Conservation (phyloP, 768 basidiomycete genomes). For the Lactarius psammicola region DNA sequence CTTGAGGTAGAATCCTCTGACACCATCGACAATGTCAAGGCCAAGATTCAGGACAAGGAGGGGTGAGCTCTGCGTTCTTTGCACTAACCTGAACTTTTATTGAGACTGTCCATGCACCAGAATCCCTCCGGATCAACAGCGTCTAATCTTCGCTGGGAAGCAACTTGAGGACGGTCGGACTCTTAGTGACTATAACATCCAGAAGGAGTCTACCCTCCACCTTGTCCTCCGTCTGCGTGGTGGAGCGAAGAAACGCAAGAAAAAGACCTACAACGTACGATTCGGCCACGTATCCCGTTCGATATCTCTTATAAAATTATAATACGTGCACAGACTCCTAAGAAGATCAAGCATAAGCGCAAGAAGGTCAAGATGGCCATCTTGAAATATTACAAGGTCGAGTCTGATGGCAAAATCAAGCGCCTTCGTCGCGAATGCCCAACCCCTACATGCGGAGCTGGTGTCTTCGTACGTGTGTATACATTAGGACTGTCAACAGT, state of each 20-base stretch:
- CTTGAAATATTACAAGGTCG: conserved; percentile 95
- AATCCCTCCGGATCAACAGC: conserved; percentile 93
- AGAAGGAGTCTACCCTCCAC: conserved; percentile 99
- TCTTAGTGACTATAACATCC: conserved; percentile 94
- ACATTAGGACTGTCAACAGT: background rate
- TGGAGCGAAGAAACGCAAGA: conserved; percentile 99
- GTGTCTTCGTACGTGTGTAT: conserved; percentile 65
- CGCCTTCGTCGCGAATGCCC: conserved; percentile 96
- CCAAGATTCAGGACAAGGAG: conserved; percentile 97
- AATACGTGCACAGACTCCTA: conserved; percentile 21
- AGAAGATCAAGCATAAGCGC: conserved; percentile 26
- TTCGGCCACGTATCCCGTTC: background rate
- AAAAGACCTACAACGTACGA: conserved; percentile 97
- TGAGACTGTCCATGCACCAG: conserved; percentile 40
- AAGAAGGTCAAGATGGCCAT: conserved; percentile 99
- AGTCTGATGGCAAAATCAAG: conserved; percentile 99
- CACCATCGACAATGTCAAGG: conserved; percentile 97
- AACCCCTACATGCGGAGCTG: conserved; percentile 77
- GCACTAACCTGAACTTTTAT: conserved; percentile 15
- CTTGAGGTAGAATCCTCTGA: conserved; percentile 97
- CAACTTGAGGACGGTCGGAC: conserved; percentile 99
- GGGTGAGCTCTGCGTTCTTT: conserved; percentile 55
- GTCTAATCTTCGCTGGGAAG: conserved; percentile 98
- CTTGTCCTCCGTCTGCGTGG: conserved; percentile 96
- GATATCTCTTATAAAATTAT: background rate